phyloP scores from a whole-genome alignment of 306 rosid species.

The Cucurbita maxima region DNA sequence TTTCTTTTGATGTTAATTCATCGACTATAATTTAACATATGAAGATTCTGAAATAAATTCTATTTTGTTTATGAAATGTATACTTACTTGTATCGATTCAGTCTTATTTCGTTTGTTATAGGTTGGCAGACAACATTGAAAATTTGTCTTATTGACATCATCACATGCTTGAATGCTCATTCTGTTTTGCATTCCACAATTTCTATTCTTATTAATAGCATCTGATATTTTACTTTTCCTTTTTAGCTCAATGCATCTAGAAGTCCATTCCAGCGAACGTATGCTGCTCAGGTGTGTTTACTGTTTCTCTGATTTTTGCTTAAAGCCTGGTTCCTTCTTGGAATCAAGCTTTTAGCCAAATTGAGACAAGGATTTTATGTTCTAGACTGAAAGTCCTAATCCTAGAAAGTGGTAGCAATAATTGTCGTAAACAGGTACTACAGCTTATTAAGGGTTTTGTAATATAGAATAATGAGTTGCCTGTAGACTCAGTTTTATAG shows the following conservation, averaged over 20 bases:
- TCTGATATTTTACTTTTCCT: not conserved
- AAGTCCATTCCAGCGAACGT: slow-evolving; percentile 71
- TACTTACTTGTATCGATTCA: not conserved
- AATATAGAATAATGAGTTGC: not conserved
- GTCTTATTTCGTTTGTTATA: not conserved
- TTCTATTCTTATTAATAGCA: not conserved
- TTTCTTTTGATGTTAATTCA: not conserved
- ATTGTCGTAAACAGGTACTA: not conserved
- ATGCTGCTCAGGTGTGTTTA: slow-evolving; percentile 57
- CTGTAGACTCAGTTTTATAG: not conserved
- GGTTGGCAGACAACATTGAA: not conserved
- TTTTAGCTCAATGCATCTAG: slow-evolving; percentile 56
- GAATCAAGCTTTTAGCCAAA: not conserved
- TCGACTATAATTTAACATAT: not conserved
- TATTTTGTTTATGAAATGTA: not conserved
- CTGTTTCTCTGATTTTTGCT: not conserved
- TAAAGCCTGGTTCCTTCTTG: not conserved
- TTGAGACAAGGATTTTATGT: not conserved
- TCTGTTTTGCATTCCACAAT: not conserved
- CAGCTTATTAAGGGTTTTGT: not conserved
- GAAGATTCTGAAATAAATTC: not conserved
- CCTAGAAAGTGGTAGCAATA: not conserved
- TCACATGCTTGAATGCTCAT: not conserved
- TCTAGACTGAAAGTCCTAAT: not conserved
- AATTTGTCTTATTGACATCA: not conserved